Evolutionary conservation across 1,284 basidiomycete species (phyloP).

Genomic region (Malassezia sp.): DNA sequence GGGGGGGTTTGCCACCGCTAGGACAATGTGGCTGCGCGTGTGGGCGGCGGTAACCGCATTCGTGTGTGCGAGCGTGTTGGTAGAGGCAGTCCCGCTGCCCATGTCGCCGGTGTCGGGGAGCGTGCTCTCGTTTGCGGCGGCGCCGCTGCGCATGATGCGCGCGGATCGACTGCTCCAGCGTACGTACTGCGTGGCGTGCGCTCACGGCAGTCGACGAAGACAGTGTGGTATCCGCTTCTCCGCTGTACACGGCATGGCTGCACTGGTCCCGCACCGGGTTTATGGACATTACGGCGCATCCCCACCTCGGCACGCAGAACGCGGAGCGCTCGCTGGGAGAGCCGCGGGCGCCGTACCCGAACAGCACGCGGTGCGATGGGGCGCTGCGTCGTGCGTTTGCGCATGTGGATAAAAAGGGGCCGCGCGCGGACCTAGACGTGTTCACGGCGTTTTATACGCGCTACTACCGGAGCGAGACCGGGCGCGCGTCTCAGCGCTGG

Average conservation of each 20-base stretch:
- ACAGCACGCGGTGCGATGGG: conserved; percentile 14
- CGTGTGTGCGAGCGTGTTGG: too few species aligned
- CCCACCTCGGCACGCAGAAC: conserved; percentile 6
- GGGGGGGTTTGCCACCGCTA: too few species aligned
- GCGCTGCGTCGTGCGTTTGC: conserved; percentile 19
- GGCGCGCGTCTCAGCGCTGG: conserved; percentile 66
- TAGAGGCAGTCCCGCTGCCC: too few species aligned
- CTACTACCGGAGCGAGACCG: conserved; percentile 57
- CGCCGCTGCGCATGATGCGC: too few species aligned
- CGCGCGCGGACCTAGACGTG: conserved; percentile 47
- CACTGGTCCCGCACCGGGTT: conserved; percentile 24
- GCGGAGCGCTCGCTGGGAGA: background rate
- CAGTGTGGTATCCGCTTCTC: conserved; percentile 6
- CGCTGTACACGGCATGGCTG: conserved; percentile 28
- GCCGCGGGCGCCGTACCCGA: conserved; percentile 19
- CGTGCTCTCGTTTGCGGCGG: too few species aligned
- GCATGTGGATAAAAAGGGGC: conserved; percentile 25
- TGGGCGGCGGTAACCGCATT: too few species aligned
- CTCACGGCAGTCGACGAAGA: conserved; percentile 3
- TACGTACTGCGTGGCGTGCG: conserved; percentile 1
- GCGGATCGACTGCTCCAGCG: conserved; percentile 4
- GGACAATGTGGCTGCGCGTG: too few species aligned
- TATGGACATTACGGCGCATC: conserved; percentile 36
- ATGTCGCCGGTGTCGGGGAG: too few species aligned
- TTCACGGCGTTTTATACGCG: conserved; percentile 50